A percentile compares a stretch with the other conserved stretches of the same genome.
Conservation (phyloP, 441 rosid genomes). For the Flueggea neowawraea region DNA sequence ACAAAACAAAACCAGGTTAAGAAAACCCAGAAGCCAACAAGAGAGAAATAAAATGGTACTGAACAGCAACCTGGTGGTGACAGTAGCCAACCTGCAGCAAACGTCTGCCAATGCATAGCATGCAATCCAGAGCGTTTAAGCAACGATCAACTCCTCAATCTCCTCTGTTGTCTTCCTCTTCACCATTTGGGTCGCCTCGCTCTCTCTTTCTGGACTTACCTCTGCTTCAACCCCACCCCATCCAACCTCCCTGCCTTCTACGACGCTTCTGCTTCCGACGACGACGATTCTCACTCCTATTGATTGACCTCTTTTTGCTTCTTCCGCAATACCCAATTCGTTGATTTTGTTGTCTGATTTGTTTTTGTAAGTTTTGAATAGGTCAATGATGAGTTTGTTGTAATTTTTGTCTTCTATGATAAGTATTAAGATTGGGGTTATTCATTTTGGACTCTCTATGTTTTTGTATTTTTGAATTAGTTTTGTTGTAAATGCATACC, state of each 20-base stretch:
- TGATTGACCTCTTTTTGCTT: slow-evolving; percentile 15
- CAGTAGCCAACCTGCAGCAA: slow-evolving; percentile 57
- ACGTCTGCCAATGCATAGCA: slow-evolving; percentile 74
- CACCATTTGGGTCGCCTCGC: slow-evolving; percentile 56
- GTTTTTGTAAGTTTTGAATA: too few species aligned
- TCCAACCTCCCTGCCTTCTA: slow-evolving; percentile 8
- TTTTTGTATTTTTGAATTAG: too few species aligned
- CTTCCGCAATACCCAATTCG: too few species aligned
- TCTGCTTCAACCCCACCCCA: slow-evolving; percentile 42
- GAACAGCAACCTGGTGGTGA: slow-evolving; percentile 60
- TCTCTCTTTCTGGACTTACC: slow-evolving; percentile 48
- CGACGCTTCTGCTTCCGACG: slow-evolving; percentile 2
- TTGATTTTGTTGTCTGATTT: too few species aligned
- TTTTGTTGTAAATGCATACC: too few species aligned
- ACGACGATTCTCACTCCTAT: slow-evolving; percentile 33
- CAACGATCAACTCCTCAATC: slow-evolving; percentile 56
- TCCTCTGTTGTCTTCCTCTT: slow-evolving; percentile 63
- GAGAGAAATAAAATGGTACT: slow-evolving; percentile 48
- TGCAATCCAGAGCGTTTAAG: slow-evolving; percentile 79
- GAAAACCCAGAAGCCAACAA: background rate
- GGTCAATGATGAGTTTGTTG: too few species aligned
- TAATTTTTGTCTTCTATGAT: too few species aligned
- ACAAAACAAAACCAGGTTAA: background rate
- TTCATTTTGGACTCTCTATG: too few species aligned
- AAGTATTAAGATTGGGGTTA: too few species aligned